phyloP scores from a whole-genome alignment of 2,329 filamentous ascomycete species.

The Trichoderma sp. region DNA sequence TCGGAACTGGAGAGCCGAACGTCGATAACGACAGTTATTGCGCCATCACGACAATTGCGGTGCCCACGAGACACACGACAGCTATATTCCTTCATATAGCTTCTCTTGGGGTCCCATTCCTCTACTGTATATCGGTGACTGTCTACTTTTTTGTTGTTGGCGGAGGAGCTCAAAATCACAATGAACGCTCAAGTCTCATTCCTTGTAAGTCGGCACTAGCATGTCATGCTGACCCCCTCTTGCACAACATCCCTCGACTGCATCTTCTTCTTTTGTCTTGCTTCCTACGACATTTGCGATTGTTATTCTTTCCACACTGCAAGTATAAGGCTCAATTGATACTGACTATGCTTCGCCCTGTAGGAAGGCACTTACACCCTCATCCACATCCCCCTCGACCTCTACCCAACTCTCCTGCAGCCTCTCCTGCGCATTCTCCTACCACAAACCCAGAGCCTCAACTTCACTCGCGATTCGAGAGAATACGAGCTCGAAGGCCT shows the following conservation, averaged over 20 bases:
- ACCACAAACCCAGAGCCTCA: slow-evolving; percentile 53
- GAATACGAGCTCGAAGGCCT: slow-evolving; percentile 46
- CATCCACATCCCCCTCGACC: slow-evolving; percentile 81
- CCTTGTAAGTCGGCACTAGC: slow-evolving; percentile 46
- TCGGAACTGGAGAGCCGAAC: background rate
- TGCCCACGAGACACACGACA: background rate
- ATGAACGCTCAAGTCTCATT: slow-evolving; percentile 60
- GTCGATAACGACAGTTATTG: slow-evolving; percentile 20
- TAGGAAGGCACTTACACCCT: slow-evolving; percentile 86
- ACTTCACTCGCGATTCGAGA: slow-evolving; percentile 36
- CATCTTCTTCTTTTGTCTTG: no score
- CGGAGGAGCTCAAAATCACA: slow-evolving; percentile 24
- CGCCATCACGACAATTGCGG: slow-evolving; percentile 18
- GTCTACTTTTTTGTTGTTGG: background rate
- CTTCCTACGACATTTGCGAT: background rate
- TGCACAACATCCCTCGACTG: background rate
- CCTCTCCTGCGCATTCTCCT: slow-evolving; percentile 83
- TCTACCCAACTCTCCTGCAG: slow-evolving; percentile 77
- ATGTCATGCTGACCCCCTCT: background rate
- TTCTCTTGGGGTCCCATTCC: background rate
- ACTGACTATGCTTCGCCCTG: background rate
- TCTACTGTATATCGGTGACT: background rate
- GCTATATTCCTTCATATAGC: background rate
- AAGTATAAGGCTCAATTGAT: background rate
- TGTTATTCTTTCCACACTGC: background rate